phyloP scores from a whole-genome alignment of 1,284 basidiomycete species.

The Somion occarium region DNA sequence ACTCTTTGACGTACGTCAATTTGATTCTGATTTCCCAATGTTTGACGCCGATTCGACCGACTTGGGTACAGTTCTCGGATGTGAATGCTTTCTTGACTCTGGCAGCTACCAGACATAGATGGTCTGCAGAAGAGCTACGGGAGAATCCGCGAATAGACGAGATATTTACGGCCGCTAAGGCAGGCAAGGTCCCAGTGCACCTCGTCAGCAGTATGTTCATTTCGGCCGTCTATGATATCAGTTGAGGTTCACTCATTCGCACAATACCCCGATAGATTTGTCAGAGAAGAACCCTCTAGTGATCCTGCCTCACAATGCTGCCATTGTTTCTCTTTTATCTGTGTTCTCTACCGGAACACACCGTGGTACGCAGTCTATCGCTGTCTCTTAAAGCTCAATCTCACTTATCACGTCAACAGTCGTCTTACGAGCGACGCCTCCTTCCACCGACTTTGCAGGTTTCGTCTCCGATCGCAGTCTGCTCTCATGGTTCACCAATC shows the following conservation, averaged over 20 bases:
- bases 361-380: slow-evolving; percentile 40
- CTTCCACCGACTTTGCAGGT: slow-evolving; percentile 45
- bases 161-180: slow-evolving; percentile 67
- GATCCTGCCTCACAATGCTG: slow-evolving; percentile 55
- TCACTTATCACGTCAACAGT: slow-evolving; percentile 29
- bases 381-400: not conserved
- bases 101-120: slow-evolving; percentile 69
- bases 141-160: slow-evolving; percentile 55
- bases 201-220: slow-evolving; percentile 67
- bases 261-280: slow-evolving; percentile 55
- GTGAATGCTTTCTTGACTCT: slow-evolving; percentile 78
- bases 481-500: slow-evolving; percentile 56
- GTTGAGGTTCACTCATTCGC: too few relatives aligned
- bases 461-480: slow-evolving; percentile 68
- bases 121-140: slow-evolving; percentile 51
- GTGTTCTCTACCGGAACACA: slow-evolving; percentile 67
- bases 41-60: too few relatives aligned
- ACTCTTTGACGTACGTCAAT: slow-evolving; percentile 64
- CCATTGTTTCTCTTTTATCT: slow-evolving; percentile 55
- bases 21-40: slow-evolving; percentile 3
- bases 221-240: too few relatives aligned
- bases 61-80: slow-evolving; percentile 75
- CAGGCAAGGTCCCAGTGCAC: slow-evolving; percentile 64
- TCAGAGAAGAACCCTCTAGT: slow-evolving; percentile 78
- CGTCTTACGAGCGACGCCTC: slow-evolving; percentile 40